A percentile compares a stretch with the other conserved stretches of the same genome.
phyloP scores from a whole-genome alignment of 257 asterid species.

The Voacanga thouarsii region DNA sequence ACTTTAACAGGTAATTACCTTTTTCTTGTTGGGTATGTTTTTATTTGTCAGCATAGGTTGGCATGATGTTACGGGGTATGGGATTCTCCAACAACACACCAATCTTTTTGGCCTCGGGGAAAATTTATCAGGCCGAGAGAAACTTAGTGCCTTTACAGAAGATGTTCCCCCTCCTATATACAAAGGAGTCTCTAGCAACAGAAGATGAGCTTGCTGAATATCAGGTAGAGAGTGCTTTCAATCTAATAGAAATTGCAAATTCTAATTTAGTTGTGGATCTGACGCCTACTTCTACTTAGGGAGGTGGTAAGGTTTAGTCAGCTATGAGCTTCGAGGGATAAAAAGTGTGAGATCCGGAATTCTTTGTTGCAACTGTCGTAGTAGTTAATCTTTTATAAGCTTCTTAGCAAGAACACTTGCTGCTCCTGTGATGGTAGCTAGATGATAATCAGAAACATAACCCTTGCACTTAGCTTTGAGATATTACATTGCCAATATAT shows the following conservation, averaged over 20 bases:
- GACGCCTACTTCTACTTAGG: background rate
- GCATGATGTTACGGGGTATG: slow-evolving; percentile 96
- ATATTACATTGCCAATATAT: too few species aligned
- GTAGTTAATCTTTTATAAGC: background rate
- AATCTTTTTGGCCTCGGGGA: slow-evolving; percentile 81
- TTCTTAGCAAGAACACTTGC: background rate
- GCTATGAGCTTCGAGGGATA: background rate
- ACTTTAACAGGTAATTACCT: slow-evolving; percentile 24
- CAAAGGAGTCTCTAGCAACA: slow-evolving; percentile 71
- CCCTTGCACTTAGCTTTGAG: background rate
- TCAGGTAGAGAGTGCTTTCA: slow-evolving; percentile 40
- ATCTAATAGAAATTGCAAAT: background rate
- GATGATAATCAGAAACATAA: background rate
- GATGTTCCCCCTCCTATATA: slow-evolving; percentile 79
- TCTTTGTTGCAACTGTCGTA: too few species aligned
- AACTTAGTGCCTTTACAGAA: slow-evolving; percentile 57
- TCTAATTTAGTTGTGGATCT: background rate
- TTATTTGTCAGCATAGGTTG: slow-evolving; percentile 93
- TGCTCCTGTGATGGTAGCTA: background rate
- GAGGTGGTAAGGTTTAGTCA: background rate
- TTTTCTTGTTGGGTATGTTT: slow-evolving; percentile 31
- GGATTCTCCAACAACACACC: slow-evolving; percentile 73
- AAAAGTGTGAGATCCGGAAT: background rate
- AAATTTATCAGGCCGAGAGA: slow-evolving; percentile 58
- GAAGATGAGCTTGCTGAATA: slow-evolving; percentile 65